These are phyloP conservation scores for Rhododendron williamsianum DNA, from an alignment of 148 eudicot species.

Conservation along the genomic window DNA sequence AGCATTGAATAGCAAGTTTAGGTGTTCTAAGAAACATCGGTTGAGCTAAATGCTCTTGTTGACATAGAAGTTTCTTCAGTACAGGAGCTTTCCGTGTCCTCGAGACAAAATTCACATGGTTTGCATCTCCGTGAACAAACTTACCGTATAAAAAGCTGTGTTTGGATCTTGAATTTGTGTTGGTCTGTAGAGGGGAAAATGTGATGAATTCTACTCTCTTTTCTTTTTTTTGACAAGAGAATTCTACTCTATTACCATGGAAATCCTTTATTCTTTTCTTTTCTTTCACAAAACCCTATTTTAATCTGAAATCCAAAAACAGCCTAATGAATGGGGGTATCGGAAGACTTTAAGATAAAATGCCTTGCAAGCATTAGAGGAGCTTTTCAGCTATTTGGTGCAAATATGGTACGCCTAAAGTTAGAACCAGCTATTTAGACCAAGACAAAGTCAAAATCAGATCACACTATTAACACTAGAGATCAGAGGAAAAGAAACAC, in stretches of 20 bases:
- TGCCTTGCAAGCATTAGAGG: background rate
- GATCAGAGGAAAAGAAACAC: background rate
- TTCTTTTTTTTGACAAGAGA: no score
- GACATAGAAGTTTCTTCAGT: background rate
- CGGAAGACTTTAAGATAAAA: background rate
- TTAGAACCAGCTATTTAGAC: background rate
- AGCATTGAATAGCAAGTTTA: background rate
- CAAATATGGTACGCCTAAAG: background rate
- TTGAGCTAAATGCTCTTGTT: background rate
- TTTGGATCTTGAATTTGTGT: background rate
- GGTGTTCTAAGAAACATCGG: background rate
- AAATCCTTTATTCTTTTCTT: background rate
- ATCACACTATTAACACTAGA: background rate
- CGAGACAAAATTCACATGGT: background rate
- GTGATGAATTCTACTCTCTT: background rate
- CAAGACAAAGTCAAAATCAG: background rate
- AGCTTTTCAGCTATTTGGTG: background rate
- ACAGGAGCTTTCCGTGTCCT: background rate
- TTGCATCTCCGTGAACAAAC: background rate
- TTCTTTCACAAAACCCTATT: background rate
- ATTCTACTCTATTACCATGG: background rate
- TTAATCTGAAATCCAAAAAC: background rate
- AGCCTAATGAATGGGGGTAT: background rate
- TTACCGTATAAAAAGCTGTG: background rate
- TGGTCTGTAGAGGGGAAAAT: background rate